A percentile compares a stretch with the other conserved stretches of the same genome.
Evolutionary conservation across 441 rosid genomes (phyloP).

Genomic region (Raphanus hybrid): DNA sequence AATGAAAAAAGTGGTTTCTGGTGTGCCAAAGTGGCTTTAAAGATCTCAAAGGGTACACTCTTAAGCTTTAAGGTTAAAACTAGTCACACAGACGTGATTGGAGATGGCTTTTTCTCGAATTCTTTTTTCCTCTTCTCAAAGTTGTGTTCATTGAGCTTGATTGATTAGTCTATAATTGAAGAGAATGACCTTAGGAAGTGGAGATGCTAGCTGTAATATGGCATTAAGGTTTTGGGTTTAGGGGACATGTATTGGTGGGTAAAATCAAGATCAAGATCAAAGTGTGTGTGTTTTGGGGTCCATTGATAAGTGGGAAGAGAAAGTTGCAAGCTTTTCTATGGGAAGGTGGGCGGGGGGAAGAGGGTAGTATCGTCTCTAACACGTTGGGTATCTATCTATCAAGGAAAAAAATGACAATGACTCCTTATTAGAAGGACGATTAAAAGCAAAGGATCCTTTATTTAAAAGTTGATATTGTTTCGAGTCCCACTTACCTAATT

Average conservation of each 20-base stretch:
- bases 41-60: constrained; percentile 34
- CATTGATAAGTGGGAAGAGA: constrained; percentile 44
- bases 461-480: constrained; percentile 42
- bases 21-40: constrained; percentile 31
- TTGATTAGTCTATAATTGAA: constrained; percentile 24
- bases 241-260: constrained; percentile 47
- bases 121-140: constrained; percentile 34
- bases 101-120: constrained; percentile 26
- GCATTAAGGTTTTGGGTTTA: constrained; percentile 46
- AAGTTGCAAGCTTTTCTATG: constrained; percentile 34
- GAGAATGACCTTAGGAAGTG: constrained; percentile 15
- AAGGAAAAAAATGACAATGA: constrained; percentile 39
- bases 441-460: constrained; percentile 36
- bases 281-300: constrained; percentile 48
- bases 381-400: constrained; percentile 60
- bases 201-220: constrained; percentile 56
- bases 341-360: constrained; percentile 36
- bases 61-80: constrained; percentile 34
- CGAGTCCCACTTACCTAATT: constrained; percentile 52
- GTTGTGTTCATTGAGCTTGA: constrained; percentile 32
- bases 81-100: constrained; percentile 34
- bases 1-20: constrained; percentile 34
- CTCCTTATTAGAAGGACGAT: constrained; percentile 40
- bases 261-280: constrained; percentile 40
- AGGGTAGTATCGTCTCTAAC: constrained; percentile 48